phyloP scores from a whole-genome alignment of 108 stramenopile genomes.

The Cyclotella atomus region DNA sequence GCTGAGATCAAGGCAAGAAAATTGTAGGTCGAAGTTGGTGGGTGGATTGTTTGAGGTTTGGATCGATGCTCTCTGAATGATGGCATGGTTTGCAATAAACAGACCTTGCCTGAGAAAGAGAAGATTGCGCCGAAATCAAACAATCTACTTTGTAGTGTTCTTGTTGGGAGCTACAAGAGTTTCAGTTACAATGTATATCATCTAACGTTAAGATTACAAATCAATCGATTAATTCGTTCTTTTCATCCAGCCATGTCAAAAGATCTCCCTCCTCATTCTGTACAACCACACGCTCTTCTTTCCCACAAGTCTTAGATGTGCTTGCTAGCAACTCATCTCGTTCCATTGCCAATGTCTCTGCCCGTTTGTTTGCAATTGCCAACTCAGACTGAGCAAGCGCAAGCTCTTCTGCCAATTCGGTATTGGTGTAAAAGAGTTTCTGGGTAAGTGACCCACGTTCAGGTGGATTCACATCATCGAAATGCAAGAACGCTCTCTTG shows the following conservation, averaged over 20 bases:
- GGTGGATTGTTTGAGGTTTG: background rate
- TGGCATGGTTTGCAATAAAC: background rate
- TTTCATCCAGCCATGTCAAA: conserved; percentile 7
- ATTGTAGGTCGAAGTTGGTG: background rate
- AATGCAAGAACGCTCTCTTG: too few species aligned
- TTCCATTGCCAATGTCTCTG: conserved; percentile 3
- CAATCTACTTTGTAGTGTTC: too few species aligned
- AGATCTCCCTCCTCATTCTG: background rate
- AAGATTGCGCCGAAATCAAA: background rate
- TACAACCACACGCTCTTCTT: background rate
- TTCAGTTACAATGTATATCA: too few species aligned
- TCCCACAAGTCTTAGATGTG: background rate
- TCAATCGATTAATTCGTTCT: conserved; percentile 1
- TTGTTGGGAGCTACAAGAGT: too few species aligned
- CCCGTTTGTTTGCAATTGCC: background rate
- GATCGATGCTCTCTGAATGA: background rate
- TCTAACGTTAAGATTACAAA: background rate
- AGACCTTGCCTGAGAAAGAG: background rate
- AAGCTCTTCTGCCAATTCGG: conserved; percentile 22
- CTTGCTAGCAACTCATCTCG: background rate
- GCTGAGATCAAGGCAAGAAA: conserved; percentile 51
- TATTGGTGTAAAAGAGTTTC: conserved; percentile 15
- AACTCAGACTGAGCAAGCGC: conserved; percentile 16
- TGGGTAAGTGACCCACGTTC: conserved; percentile 9
- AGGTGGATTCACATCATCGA: background rate